A percentile compares a stretch with the other conserved stretches of the same genome.
phyloP scores from a whole-genome alignment of 352 stramenopile genomes.

The Globisporangium paroecandrum region DNA sequence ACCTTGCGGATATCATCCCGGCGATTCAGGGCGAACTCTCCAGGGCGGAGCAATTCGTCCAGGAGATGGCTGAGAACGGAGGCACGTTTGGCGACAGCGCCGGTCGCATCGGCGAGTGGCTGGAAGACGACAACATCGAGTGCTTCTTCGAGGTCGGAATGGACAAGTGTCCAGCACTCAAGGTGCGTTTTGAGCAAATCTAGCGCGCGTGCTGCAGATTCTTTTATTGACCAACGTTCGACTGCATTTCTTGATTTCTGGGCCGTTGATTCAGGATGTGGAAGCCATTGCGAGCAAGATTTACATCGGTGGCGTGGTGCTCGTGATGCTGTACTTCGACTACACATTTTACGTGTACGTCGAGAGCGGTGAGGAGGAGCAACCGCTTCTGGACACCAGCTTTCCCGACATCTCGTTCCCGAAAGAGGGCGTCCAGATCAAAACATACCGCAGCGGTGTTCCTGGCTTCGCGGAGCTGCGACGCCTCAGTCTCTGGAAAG shows the following conservation, averaged over 20 bases:
- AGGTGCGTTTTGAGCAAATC: slow-evolving; percentile 28
- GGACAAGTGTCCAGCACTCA: slow-evolving; percentile 55
- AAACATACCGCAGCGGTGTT: slow-evolving; percentile 77
- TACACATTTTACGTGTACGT: slow-evolving; percentile 92
- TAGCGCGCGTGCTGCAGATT: not conserved
- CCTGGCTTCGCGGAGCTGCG: slow-evolving; percentile 58
- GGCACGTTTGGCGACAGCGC: slow-evolving; percentile 27
- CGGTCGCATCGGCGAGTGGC: slow-evolving; percentile 69
- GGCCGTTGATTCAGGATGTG: slow-evolving; percentile 54
- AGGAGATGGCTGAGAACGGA: slow-evolving; percentile 35
- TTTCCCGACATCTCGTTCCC: slow-evolving; percentile 92
- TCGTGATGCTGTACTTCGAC: slow-evolving; percentile 92
- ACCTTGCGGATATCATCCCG: slow-evolving; percentile 72
- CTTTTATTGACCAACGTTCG: not conserved
- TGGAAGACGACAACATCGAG: slow-evolving; percentile 85
- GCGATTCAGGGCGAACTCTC: slow-evolving; percentile 87
- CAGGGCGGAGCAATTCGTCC: slow-evolving; percentile 82
- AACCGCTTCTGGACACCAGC: slow-evolving; percentile 90
- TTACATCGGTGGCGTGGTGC: slow-evolving; percentile 89
- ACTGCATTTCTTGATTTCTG: not conserved
- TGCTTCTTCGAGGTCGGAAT: slow-evolving; percentile 93
- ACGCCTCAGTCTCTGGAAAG: slow-evolving; percentile 78
- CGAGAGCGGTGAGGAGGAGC: slow-evolving; percentile 84
- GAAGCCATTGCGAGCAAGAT: slow-evolving; percentile 94
- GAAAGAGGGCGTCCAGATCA: slow-evolving; percentile 81